Evolutionary conservation across 129 eudicot species (phyloP).

Genomic region (Logfia minima): DNA sequence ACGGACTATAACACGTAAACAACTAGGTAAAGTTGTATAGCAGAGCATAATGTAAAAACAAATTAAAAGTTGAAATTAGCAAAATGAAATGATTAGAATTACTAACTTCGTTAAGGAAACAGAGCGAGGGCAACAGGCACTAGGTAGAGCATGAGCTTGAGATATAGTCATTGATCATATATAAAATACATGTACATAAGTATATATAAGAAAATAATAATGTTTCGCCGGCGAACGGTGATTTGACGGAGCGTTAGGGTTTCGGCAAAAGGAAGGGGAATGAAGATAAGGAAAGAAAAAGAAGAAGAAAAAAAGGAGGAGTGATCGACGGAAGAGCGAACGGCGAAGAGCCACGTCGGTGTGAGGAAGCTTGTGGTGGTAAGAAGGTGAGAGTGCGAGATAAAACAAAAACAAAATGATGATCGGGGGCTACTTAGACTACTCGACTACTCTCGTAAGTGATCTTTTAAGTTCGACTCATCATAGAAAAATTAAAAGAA

Average conservation of each 20-base stretch:
- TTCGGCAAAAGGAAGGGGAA: neutral
- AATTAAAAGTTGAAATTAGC: neutral
- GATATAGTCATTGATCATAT: constrained; percentile 34
- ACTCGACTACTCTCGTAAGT: no score
- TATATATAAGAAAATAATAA: neutral
- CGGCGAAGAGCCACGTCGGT: constrained; percentile 41
- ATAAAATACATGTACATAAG: neutral
- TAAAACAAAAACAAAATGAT: neutral
- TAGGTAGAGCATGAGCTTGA: constrained; percentile 45
- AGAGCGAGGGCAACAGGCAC: constrained; percentile 30
- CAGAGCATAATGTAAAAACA: neutral
- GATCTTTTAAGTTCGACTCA: no score
- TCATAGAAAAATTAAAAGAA: no score
- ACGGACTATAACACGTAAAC: neutral
- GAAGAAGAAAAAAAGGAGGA: neutral
- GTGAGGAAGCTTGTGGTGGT: constrained; percentile 42
- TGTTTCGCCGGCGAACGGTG: constrained; percentile 24
- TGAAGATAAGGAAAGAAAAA: neutral
- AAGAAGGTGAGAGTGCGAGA: constrained; percentile 16
- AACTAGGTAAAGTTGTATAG: constrained; percentile 6
- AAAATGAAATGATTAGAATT: neutral
- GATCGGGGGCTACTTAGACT: no score
- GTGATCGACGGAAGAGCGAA: constrained; percentile 31
- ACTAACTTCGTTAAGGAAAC: constrained; percentile 27
- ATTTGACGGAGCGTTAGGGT: constrained; percentile 3